Conservation (phyloP, 371 early-diverging fungal species). For the Mucor ambiguus region DNA sequence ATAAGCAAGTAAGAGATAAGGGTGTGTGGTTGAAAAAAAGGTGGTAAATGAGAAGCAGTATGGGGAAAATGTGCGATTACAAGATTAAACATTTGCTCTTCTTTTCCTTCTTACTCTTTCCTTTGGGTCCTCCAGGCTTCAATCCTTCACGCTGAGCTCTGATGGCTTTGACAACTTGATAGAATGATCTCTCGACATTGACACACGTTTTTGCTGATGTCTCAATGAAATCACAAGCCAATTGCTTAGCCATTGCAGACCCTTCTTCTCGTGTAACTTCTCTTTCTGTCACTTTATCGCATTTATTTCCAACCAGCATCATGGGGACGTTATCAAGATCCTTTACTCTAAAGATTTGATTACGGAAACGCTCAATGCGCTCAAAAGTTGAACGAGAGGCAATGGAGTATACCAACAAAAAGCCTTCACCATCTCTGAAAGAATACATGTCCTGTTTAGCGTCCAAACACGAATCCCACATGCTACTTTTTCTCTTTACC, state of each 20-base stretch:
- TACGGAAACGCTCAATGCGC: slow-evolving; percentile 74
- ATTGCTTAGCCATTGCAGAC: slow-evolving; percentile 64
- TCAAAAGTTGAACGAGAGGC: slow-evolving; percentile 84
- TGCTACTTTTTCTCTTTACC: slow-evolving; percentile 17
- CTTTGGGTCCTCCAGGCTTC: slow-evolving; percentile 27
- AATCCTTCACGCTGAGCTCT: slow-evolving; percentile 50
- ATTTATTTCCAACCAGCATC: slow-evolving; percentile 93
- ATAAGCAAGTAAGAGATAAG: slow-evolving; percentile 6
- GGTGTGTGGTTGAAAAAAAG: neutral
- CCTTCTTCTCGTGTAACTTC: slow-evolving; percentile 81
- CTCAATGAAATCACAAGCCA: slow-evolving; percentile 77
- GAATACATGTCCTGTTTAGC: neutral
- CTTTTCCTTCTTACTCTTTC: slow-evolving; percentile 40
- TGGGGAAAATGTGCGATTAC: slow-evolving; percentile 15
- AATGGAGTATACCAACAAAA: slow-evolving; percentile 86
- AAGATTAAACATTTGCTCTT: slow-evolving; percentile 41
- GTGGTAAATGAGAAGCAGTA: neutral
- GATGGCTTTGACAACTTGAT: slow-evolving; percentile 60
- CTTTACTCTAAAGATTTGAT: slow-evolving; percentile 84
- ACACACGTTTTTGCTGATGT: slow-evolving; percentile 83
- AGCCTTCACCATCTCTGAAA: slow-evolving; percentile 83
- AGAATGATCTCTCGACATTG: slow-evolving; percentile 77
- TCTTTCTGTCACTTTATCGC: slow-evolving; percentile 77
- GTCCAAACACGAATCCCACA: neutral
- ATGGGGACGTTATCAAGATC: slow-evolving; percentile 81